Evolutionary conservation across 2,329 filamentous ascomycete species (phyloP), one percentile per base, ranked within the genome.

Genomic region (Phymatotrichopsis omnivora): DNA sequence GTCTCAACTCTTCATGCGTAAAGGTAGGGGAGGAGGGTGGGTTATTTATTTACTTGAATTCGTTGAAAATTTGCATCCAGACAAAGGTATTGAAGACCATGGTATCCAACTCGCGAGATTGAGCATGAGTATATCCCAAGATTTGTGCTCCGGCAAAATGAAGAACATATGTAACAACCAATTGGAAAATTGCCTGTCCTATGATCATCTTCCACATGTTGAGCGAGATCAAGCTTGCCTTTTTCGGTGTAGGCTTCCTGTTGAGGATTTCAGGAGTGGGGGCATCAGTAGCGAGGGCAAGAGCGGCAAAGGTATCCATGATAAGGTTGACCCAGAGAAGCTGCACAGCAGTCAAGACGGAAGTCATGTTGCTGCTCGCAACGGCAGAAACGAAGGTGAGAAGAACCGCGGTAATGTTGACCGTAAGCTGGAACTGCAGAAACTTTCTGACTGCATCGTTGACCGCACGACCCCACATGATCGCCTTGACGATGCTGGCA

Each of bases 21-120:
- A 23, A 24, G 7, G 7, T 36, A 12, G 14, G 29, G 17, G 14
- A 25, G 14, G 23, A 44, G 20, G 12, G 3, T 8, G 16, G 4
- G 30, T 35, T 20, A 47, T 59, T 35, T 20, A 47, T 59, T 37
- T 56, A 61, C 60, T 80, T 80, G 64, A 78, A 72, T 61, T 78
- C 70, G 61, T 81, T 81, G 65, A 81, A 82, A 51, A 82, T 79
- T 57, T 82, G 78, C 69, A 82, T 75, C 76, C 77, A 82, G 2
- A 82, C 78, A 56, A 79, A 82, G 0, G 73, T 76, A 62, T 82
- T 82, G 65, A 82, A 82, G 35, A 82, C 72, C 46, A 80, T 67
- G 1, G 76, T 78, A 52, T 74, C 67, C 25, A 78, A 64, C 54
- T 73, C 60, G 17, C 63, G 61, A 32, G 65, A 62, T 37, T 70